Base-by-base conservation (phyloP, 169 alveolate species). In the Plasmodium malariae region DNA sequence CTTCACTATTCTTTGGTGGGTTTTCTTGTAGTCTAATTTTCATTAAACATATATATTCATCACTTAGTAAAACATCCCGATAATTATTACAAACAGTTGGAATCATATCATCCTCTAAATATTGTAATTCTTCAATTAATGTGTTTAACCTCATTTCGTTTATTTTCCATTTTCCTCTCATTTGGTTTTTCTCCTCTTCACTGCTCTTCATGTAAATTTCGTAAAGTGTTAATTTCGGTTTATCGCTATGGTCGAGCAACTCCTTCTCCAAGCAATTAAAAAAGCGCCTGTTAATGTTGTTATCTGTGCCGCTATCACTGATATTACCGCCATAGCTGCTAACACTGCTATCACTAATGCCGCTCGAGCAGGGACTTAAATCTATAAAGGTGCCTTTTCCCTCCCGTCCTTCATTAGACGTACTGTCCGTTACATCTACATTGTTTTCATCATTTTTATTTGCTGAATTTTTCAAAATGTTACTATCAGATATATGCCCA, bases 81-180 rank as follows among this genome's bases (percentile, higher is more conserved):
- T 86, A 86, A 62, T 86, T 86, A n/a, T 86, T 86, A 24, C 92
- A 86, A 11, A 86, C 32, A 5, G 76, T 70, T 21, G 87, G 74
- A 6, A 85, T 60, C 51, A 85, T 69, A n/a, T 85, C 87, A 21
- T 85, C 74, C 7, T 85, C 92, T 70, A 65, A 6, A 62, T 69
- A 69, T 40, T 48, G 62, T 43, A 85, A 26, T 69, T 85, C 92
- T 2, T 68, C 54, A 26, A 63, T 85, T 19, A 85, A 62, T 9
- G 87, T 69, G 21, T 68, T 68, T 85, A 85, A 85, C 26, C 92
- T 51, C 24, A 69, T n/a, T 85, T 85, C 92, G 14, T 70, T 85
- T 21, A 69, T 43, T 70, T 30, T 68, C 92, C 92, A 85, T 70
- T 85, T 85, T 40, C 70, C 76, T 69, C 87, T 68, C 92, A 85